phyloP scores from a whole-genome alignment of 768 basidiomycete species.

The Amanita thiersii region DNA sequence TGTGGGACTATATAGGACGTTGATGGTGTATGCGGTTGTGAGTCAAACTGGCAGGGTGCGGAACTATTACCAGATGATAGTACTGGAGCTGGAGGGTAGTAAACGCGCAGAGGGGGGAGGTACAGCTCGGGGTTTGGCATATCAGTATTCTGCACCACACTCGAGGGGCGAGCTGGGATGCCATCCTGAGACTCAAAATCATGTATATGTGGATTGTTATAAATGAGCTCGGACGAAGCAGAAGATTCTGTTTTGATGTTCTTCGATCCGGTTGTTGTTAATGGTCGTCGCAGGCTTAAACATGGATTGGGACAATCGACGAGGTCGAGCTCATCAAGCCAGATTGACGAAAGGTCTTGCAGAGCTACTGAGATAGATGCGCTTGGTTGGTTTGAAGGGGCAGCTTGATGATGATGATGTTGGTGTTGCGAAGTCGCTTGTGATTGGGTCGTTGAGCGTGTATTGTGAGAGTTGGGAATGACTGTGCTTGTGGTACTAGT shows the following conservation, averaged over 20 bases:
- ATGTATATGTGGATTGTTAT: conserved; percentile 10
- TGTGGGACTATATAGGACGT: conserved; percentile 10
- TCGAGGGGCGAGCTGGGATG: conserved; percentile 9
- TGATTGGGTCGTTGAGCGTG: conserved; percentile 3
- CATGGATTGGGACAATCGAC: conserved; percentile 2
- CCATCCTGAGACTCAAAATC: conserved; percentile 11
- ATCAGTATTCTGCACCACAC: conserved; percentile 2
- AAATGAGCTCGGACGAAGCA: conserved; percentile 13
- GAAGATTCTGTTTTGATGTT: conserved; percentile 19
- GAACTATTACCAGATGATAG: conserved; percentile 11
- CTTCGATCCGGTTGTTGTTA: background rate
- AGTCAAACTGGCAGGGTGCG: conserved; percentile 12
- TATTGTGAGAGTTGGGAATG: conserved; percentile 19
- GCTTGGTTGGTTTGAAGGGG: conserved; percentile 24
- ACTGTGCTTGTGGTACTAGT: conserved; percentile 2
- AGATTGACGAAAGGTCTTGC: conserved; percentile 51
- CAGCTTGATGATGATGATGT: conserved; percentile 20
- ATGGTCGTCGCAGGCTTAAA: background rate
- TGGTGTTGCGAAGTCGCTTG: conserved; percentile 12
- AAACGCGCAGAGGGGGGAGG: conserved; percentile 21
- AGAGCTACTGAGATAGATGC: conserved; percentile 42
- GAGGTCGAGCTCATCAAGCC: conserved; percentile 49
- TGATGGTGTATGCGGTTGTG: conserved; percentile 8
- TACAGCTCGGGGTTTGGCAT: conserved; percentile 11
- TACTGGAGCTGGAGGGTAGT: conserved; percentile 18